phyloP scores from a whole-genome alignment of 2,329 filamentous ascomycete species.

The Gaeumannomyces sp. region DNA sequence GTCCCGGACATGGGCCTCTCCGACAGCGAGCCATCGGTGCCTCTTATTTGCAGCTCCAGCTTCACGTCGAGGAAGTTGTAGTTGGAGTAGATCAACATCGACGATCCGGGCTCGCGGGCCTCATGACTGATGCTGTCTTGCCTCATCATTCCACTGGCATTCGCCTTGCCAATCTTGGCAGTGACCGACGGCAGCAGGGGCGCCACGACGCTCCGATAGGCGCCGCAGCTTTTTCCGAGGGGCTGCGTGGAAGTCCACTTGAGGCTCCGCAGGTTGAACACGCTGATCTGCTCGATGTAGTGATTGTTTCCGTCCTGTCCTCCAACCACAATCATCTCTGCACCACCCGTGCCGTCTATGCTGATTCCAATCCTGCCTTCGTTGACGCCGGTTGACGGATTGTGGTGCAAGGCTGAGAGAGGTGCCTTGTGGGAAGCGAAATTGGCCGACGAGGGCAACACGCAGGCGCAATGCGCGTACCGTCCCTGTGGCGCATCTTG shows the following conservation, averaged over 20 bases:
- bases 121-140: conserved; percentile 48
- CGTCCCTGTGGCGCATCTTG: conserved; percentile 83
- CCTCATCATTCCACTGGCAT: conserved; percentile 28
- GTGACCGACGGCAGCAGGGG: conserved; percentile 65
- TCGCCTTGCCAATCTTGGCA: conserved; percentile 59
- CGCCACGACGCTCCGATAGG: conserved; percentile 91
- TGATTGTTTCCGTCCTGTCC: conserved; percentile 97
- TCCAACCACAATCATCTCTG: conserved; percentile 95
- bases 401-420: conserved; percentile 81
- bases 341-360: conserved; percentile 84
- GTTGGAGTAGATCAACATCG: conserved; percentile 97
- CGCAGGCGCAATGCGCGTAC: conserved; percentile 93
- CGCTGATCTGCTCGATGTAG: conserved; percentile 97
- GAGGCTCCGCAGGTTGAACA: conserved; percentile 91
- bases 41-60: conserved; percentile 82
- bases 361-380: conserved; percentile 82
- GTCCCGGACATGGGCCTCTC: conserved; percentile 86
- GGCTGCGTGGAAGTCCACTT: conserved; percentile 91
- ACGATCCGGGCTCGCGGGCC: conserved; percentile 51
- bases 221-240: conserved; percentile 87
- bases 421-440: conserved; percentile 83
- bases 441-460: conserved; percentile 78
- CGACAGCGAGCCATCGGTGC: conserved; percentile 73
- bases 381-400: conserved; percentile 73
- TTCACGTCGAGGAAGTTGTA: conserved; percentile 99